Conservation (phyloP, 495 filamentous ascomycete genomes). For the Symbiotaphrina buchneri region DNA sequence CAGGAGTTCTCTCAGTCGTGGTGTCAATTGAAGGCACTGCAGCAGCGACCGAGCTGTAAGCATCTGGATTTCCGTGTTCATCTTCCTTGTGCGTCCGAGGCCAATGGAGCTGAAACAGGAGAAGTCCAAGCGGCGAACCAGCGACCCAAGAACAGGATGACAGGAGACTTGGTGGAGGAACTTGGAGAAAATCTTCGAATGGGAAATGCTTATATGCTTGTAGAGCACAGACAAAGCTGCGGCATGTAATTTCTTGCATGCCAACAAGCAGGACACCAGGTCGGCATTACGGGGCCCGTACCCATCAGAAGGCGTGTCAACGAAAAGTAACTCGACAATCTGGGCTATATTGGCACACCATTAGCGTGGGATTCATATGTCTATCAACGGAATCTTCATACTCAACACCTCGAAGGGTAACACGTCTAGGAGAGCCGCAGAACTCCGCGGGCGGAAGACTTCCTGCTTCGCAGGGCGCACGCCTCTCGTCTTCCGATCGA, state of each 20-base stretch:
- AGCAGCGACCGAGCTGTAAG: slow-evolving; percentile 56
- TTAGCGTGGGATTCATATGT: neutral
- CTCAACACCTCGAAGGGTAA: slow-evolving; percentile 52
- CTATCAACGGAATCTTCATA: slow-evolving; percentile 4
- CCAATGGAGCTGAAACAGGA: slow-evolving; percentile 75
- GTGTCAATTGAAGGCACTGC: slow-evolving; percentile 51
- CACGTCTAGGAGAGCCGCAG: slow-evolving; percentile 36
- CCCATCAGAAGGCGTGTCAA: slow-evolving; percentile 60
- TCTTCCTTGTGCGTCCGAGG: slow-evolving; percentile 55
- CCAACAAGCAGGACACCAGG: slow-evolving; percentile 52
- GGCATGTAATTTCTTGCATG: slow-evolving; percentile 52
- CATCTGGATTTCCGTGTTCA: slow-evolving; percentile 62
- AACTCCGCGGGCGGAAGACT: slow-evolving; percentile 10
- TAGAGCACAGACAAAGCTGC: slow-evolving; percentile 63
- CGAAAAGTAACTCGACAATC: slow-evolving; percentile 52
- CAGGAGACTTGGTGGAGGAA: slow-evolving; percentile 47
- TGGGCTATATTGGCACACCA: slow-evolving; percentile 22
- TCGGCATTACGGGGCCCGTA: slow-evolving; percentile 64
- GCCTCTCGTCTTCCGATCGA: slow-evolving; percentile 9
- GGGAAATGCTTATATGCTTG: slow-evolving; percentile 65
- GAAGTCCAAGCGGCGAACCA: slow-evolving; percentile 68
- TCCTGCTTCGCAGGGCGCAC: slow-evolving; percentile 23
- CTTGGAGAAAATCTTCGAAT: slow-evolving; percentile 72
- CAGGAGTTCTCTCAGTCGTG: slow-evolving; percentile 60
- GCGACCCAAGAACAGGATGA: slow-evolving; percentile 49